Conservation (phyloP, 352 stramenopile genomes). For the Phytophthora kernoviae region DNA sequence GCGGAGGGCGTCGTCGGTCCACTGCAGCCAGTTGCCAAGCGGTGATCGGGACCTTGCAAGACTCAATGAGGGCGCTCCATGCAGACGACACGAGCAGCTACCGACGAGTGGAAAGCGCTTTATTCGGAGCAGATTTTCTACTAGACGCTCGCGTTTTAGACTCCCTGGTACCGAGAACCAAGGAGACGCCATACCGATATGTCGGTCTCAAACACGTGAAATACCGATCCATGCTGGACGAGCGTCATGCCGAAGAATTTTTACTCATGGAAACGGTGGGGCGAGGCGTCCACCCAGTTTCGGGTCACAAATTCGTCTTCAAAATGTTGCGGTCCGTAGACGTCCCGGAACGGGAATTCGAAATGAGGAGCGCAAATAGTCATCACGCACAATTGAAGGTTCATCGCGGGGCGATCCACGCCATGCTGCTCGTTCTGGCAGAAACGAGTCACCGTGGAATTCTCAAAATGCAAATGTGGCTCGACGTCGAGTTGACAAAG, state of each 20-base stretch:
- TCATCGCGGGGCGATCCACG: conserved; percentile 60
- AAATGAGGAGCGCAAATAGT: conserved; percentile 47
- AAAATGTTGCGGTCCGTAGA: conserved; percentile 67
- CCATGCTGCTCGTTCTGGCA: conserved; percentile 61
- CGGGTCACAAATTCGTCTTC: conserved; percentile 55
- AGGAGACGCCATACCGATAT: conserved; percentile 74
- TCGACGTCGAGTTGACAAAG: conserved; percentile 67
- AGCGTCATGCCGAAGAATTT: conserved; percentile 64
- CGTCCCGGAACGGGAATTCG: conserved; percentile 48
- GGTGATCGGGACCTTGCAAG: conserved; percentile 61
- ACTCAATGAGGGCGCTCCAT: conserved; percentile 60
- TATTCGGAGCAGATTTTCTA: conserved; percentile 60
- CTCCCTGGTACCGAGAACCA: conserved; percentile 65
- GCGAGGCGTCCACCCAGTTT: conserved; percentile 46
- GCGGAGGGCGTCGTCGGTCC: conserved; percentile 46
- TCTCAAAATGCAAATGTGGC: conserved; percentile 76
- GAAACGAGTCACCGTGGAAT: conserved; percentile 61
- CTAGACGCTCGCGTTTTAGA: conserved; percentile 75
- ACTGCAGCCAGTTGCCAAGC: conserved; percentile 58
- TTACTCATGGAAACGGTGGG: conserved; percentile 64
- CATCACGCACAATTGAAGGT: conserved; percentile 51
- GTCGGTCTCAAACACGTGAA: conserved; percentile 82
- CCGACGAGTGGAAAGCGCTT: conserved; percentile 57
- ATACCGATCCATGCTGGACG: conserved; percentile 65
- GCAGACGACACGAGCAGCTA: conserved; percentile 60